These are phyloP conservation scores for Penicillium griseofulvum DNA, from an alignment of 2,329 filamentous ascomycete genomes.

Conservation along the genomic window DNA sequence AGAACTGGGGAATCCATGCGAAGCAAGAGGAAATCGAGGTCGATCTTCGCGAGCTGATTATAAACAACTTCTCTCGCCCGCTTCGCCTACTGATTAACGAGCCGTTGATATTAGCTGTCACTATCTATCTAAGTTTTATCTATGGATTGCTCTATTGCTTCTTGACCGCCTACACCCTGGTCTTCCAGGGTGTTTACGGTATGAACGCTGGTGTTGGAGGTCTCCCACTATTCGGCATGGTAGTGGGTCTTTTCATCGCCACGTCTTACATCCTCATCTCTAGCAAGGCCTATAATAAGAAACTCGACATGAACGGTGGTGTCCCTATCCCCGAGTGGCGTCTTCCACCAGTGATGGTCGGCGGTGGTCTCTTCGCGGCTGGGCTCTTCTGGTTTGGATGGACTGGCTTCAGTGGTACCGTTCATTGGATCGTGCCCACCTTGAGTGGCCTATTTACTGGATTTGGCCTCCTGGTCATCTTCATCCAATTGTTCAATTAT, in stretches of 20 bases:
- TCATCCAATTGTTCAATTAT: constrained; percentile 58
- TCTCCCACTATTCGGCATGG: constrained; percentile 82
- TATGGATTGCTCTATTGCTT: constrained; percentile 38
- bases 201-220: constrained; percentile 69
- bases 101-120: constrained; percentile 43
- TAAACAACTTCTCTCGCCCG: constrained; percentile 53
- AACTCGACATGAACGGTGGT: constrained; percentile 57
- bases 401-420: constrained; percentile 54
- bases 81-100: constrained; percentile 46
- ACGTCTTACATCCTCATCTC: constrained; percentile 55
- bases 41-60: constrained; percentile 49
- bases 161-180: constrained; percentile 38
- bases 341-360: constrained; percentile 53
- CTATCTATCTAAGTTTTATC: constrained; percentile 41
- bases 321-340: constrained; percentile 59
- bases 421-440: constrained; percentile 44
- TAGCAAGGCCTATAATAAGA: constrained; percentile 47
- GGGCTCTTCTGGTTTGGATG: constrained; percentile 79
- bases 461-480: constrained; percentile 58
- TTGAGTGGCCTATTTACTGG: constrained; percentile 54
- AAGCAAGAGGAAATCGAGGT: constrained; percentile 55
- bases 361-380: constrained; percentile 52
- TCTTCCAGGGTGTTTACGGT: constrained; percentile 57
- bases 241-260: constrained; percentile 68
- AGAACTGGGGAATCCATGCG: constrained; percentile 59